Percentiles rank a stretch among this genome's conserved stretches.
phyloP scores from a whole-genome alignment of 2,329 filamentous ascomycete species.

The Chrysoporthe deuterocubensis region DNA sequence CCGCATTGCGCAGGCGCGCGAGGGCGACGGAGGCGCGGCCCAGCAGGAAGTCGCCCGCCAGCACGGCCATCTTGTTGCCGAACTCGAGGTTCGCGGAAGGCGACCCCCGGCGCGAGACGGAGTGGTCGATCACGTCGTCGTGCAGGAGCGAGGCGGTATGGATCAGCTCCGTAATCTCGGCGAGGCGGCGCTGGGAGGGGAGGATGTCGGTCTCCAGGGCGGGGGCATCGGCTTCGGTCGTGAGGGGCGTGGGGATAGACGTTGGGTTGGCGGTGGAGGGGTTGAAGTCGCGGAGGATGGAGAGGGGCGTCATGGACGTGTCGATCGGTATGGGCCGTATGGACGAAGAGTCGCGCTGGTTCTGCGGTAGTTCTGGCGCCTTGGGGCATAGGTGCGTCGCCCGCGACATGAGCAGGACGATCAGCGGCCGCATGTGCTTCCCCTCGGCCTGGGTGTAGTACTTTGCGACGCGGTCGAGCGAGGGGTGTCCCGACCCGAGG shows the following conservation, averaged over 20 bases:
- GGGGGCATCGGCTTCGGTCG: conserved; percentile 44
- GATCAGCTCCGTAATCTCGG: conserved; percentile 96
- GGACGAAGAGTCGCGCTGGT: conserved; percentile 47
- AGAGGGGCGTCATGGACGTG: conserved; percentile 56
- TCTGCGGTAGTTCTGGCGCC: conserved; percentile 44
- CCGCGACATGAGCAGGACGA: conserved; percentile 94
- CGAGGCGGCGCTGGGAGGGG: conserved; percentile 88
- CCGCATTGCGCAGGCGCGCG: conserved; percentile 85
- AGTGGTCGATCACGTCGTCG: conserved; percentile 97
- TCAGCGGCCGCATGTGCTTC: conserved; percentile 92
- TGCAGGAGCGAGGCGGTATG: conserved; percentile 96
- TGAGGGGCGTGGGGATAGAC: conserved; percentile 42
- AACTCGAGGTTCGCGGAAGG: conserved; percentile 93
- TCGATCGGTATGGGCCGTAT: conserved; percentile 46
- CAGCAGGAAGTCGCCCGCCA: conserved; percentile 95
- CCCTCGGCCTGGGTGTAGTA: conserved; percentile 98
- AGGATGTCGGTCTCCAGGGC: conserved; percentile 70
- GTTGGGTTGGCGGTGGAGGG: conserved; percentile 67
- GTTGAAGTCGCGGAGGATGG: conserved; percentile 78
- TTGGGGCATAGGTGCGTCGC: conserved; percentile 83
- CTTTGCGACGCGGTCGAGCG: conserved; percentile 92
- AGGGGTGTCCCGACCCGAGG: conserved; percentile 92
- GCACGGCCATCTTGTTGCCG: conserved; percentile 98
- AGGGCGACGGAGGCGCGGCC: conserved; percentile 92
- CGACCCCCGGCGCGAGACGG: conserved; percentile 78